Conservation (phyloP, 768 basidiomycete genomes). For the Boletus tomentosulus region DNA sequence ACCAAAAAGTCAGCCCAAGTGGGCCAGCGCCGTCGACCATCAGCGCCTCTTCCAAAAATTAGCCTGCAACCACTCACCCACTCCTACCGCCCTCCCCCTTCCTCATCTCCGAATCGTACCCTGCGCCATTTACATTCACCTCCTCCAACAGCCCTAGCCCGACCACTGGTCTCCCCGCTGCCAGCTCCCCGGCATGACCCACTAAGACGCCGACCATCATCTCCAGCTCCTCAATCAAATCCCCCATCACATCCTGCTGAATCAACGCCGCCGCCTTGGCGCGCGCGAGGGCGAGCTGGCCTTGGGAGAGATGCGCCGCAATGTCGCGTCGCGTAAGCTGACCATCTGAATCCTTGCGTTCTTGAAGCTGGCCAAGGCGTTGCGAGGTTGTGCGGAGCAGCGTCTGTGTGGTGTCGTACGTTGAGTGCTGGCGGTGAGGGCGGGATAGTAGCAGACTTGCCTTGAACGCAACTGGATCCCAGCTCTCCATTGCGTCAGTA, state of each 20-base stretch:
- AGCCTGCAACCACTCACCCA: constrained; percentile 10
- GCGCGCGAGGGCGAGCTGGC: constrained; percentile 59
- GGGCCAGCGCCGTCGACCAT: background rate
- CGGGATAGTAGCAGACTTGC: constrained; percentile 11
- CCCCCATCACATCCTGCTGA: constrained; percentile 55
- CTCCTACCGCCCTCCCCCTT: constrained; percentile 26
- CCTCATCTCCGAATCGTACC: background rate
- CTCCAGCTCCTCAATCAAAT: constrained; percentile 62
- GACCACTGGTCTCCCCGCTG: constrained; percentile 14
- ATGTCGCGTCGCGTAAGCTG: constrained; percentile 65
- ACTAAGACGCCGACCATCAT: constrained; percentile 62
- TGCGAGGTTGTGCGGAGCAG: constrained; percentile 63
- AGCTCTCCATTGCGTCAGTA: constrained; percentile 19
- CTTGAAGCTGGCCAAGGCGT: constrained; percentile 64
- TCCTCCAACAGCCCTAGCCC: constrained; percentile 3
- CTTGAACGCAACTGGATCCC: constrained; percentile 32
- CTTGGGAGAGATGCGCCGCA: constrained; percentile 58
- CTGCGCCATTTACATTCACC: background rate
- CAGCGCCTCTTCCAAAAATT: background rate
- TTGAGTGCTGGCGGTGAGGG: background rate
- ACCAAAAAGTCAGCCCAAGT: background rate
- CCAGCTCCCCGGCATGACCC: constrained; percentile 55
- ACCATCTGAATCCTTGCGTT: constrained; percentile 61
- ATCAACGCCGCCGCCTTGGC: constrained; percentile 69
- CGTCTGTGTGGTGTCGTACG: constrained; percentile 35